Evolutionary conservation across 148 eudicot genomes (phyloP).

Genomic region (Fallopia convolvulus): DNA sequence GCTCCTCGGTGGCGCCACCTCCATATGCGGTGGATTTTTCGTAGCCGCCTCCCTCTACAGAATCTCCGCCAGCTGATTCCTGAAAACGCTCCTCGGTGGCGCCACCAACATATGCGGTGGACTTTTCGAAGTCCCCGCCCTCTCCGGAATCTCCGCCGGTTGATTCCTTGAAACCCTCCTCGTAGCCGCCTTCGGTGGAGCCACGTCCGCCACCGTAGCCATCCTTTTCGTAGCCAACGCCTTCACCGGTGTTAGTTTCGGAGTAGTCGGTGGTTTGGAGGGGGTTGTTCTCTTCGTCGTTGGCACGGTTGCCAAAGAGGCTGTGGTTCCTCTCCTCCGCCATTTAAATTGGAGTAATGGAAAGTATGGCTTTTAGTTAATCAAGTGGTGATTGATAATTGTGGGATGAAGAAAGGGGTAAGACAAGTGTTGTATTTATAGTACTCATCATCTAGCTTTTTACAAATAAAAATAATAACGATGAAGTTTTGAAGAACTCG

Average conservation of each 20-base stretch:
- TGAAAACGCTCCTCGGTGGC: neutral
- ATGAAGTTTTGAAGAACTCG: no score
- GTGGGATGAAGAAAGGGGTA: neutral
- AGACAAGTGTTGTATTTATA: neutral
- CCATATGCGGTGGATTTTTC: neutral
- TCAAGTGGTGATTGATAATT: neutral
- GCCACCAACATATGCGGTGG: neutral
- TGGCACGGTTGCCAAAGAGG: constrained; percentile 3
- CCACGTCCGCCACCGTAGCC: neutral
- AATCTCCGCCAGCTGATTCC: neutral
- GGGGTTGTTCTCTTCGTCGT: neutral
- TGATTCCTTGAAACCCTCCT: neutral
- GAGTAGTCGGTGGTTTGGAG: neutral
- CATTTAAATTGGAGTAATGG: neutral
- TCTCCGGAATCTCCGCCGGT: neutral
- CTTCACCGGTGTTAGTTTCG: neutral
- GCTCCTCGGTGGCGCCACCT: neutral
- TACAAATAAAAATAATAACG: no score
- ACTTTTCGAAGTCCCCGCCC: neutral
- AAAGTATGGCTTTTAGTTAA: neutral
- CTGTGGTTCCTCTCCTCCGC: constrained; percentile 7
- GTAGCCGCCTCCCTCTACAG: neutral
- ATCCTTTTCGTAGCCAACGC: neutral
- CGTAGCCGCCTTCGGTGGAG: neutral
- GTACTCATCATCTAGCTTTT: neutral